phyloP scores from a whole-genome alignment of 805 yeast species.

The Nakazawaea wyomingensis region DNA sequence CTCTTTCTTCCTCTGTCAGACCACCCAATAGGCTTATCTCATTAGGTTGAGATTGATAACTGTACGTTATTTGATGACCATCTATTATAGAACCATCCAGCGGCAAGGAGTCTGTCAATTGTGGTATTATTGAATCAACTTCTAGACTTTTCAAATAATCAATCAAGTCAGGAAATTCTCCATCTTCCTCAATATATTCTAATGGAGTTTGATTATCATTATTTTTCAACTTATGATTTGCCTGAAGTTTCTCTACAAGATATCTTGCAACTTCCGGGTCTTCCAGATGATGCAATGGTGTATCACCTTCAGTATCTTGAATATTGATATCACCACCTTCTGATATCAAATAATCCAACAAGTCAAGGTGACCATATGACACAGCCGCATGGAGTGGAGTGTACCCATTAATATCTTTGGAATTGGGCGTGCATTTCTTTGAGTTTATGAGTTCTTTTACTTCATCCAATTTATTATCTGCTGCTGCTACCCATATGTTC shows the following conservation, averaged over 20 bases:
- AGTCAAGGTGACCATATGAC: slow-evolving; percentile 76
- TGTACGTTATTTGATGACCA: slow-evolving; percentile 52
- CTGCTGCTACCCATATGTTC: slow-evolving; percentile 93
- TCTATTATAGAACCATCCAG: slow-evolving; percentile 29
- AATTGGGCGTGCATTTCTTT: slow-evolving; percentile 56
- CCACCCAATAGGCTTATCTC: slow-evolving; percentile 31
- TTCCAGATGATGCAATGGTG: slow-evolving; percentile 91
- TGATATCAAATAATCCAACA: slow-evolving; percentile 50
- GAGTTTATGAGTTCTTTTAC: slow-evolving; percentile 53
- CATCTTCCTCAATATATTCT: slow-evolving; percentile 76
- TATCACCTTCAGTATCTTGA: slow-evolving; percentile 86
- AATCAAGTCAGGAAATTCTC: slow-evolving; percentile 75
- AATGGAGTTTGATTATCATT: slow-evolving; percentile 71
- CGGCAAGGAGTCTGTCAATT: slow-evolving; percentile 20
- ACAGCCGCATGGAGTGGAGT: slow-evolving; percentile 98
- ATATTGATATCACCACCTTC: slow-evolving; percentile 78
- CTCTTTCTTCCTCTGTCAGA: slow-evolving; percentile 37
- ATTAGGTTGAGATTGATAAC: slow-evolving; percentile 42
- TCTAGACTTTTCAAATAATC: slow-evolving; percentile 48
- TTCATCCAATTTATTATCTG: slow-evolving; percentile 63
- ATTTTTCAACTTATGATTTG: slow-evolving; percentile 61
- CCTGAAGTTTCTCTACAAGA: slow-evolving; percentile 63
- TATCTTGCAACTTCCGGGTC: slow-evolving; percentile 57
- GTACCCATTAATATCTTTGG: slow-evolving; percentile 89
- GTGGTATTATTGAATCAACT: slow-evolving; percentile 24